phyloP scores from a whole-genome alignment of 352 stramenopile genomes.

The Globisporangium mamillatum region DNA sequence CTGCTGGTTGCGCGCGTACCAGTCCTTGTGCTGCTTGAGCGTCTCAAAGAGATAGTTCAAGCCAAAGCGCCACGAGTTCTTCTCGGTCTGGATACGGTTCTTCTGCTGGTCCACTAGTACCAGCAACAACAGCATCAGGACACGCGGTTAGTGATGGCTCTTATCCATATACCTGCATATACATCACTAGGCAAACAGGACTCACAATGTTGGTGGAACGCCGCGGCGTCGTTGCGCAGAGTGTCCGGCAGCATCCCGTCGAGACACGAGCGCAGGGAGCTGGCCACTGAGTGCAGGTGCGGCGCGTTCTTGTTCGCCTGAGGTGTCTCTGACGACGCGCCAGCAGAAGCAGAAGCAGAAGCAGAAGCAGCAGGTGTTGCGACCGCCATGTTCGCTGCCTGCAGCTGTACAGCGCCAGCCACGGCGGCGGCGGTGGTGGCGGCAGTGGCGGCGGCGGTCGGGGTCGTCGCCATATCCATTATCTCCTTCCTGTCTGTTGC shows the following conservation, averaged over 20 bases:
- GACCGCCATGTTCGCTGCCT: not conserved
- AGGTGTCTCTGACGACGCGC: not conserved
- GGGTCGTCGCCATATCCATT: slow-evolving; percentile 3
- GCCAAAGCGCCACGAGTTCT: slow-evolving; percentile 86
- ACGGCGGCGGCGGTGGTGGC: not conserved
- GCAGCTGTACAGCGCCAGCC: not conserved
- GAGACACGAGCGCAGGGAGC: slow-evolving; percentile 74
- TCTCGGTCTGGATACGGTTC: slow-evolving; percentile 69
- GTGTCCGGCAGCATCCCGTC: slow-evolving; percentile 85
- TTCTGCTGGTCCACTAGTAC: slow-evolving; percentile 68
- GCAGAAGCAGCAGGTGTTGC: not conserved
- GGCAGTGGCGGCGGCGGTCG: not conserved
- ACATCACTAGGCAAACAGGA: too few relatives aligned
- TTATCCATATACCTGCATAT: too few relatives aligned
- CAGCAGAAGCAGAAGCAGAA: not conserved
- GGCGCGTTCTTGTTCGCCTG: slow-evolving; percentile 61
- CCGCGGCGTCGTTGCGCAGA: slow-evolving; percentile 71
- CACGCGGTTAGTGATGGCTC: not conserved
- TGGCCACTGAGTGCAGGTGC: slow-evolving; percentile 79
- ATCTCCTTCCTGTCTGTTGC: not conserved
- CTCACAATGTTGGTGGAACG: slow-evolving; percentile 65
- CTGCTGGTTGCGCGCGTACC: slow-evolving; percentile 87
- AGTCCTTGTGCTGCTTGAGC: slow-evolving; percentile 88
- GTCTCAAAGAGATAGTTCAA: slow-evolving; percentile 90
- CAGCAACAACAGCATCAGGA: slow-evolving; percentile 5